phyloP scores from a whole-genome alignment of 176 grass and related monocot species.

The Oryza australiensis region DNA sequence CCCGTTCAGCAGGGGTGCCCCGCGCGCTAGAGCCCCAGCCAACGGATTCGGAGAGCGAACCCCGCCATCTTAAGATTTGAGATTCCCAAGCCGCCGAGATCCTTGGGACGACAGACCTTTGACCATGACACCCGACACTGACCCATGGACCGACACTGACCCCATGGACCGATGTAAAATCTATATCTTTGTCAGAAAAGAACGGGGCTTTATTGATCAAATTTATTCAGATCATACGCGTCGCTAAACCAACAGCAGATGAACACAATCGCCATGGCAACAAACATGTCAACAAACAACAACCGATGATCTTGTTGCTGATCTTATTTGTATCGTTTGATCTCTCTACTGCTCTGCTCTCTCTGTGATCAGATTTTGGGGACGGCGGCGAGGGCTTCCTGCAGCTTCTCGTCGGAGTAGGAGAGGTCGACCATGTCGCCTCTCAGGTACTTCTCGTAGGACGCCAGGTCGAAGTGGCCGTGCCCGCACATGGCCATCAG shows the following conservation, averaged over 20 bases:
- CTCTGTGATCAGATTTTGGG: conserved; percentile 37
- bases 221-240: neutral
- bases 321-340: conserved; percentile 5
- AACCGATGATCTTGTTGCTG: neutral
- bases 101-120: too few relatives aligned
- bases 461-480: conserved; percentile 86
- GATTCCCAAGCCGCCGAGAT: too few relatives aligned
- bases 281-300: too few relatives aligned
- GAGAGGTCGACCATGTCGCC: conserved; percentile 80
- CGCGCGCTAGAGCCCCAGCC: too few relatives aligned
- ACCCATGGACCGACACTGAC: too few relatives aligned
- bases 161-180: too few relatives aligned
- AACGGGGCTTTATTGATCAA: conserved; percentile 19
- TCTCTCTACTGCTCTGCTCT: too few relatives aligned
- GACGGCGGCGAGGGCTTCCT: conserved; percentile 63
- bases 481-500: conserved; percentile 96
- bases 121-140: too few relatives aligned
- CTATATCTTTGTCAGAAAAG: too few relatives aligned
- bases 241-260: neutral
- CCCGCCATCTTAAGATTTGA: too few relatives aligned
- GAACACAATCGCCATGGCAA: neutral
- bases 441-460: conserved; percentile 82
- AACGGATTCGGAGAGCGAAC: too few relatives aligned
- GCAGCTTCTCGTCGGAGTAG: conserved; percentile 54
- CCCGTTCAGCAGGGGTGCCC: too few relatives aligned